Conservation (phyloP, 1,139 yeast genomes). For the Yamadazyma conglobata region DNA sequence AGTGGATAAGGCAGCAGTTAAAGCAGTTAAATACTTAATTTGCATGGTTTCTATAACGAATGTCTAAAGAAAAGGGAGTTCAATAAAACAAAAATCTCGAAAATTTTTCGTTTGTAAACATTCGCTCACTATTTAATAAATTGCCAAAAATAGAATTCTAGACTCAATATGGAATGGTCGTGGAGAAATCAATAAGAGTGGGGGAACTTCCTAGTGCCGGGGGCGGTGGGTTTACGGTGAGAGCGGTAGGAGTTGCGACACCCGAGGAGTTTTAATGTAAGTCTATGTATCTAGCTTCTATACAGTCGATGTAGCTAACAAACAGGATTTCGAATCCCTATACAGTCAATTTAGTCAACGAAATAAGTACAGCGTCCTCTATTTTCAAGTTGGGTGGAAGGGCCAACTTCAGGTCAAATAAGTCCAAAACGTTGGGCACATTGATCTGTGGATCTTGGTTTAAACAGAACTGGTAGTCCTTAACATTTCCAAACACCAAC, state of each 20-base stretch:
- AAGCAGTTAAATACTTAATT: conserved; percentile 35
- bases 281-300: too few species aligned
- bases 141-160: conserved; percentile 16
- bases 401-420: conserved; percentile 63
- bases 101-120: conserved; percentile 18
- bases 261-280: too few species aligned
- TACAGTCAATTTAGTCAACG: conserved; percentile 50
- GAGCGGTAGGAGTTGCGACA: too few species aligned
- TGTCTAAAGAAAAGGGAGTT: conserved; percentile 6
- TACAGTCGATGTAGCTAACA: too few species aligned
- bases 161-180: too few species aligned
- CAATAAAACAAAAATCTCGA: conserved; percentile 6
- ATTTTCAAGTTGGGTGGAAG: conserved; percentile 58
- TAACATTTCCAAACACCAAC: conserved; percentile 62
- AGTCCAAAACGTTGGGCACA: conserved; percentile 50
- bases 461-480: conserved; percentile 52
- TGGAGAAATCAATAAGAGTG: too few species aligned
- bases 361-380: conserved; percentile 69
- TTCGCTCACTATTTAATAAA: conserved; percentile 2
- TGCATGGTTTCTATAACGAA: conserved; percentile 32
- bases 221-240: too few species aligned
- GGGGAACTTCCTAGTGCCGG: too few species aligned
- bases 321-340: too few species aligned
- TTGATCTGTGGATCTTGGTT: conserved; percentile 46
- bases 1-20: conserved; percentile 36